phyloP scores from a whole-genome alignment of 371 early-diverging fungal genomes.

The Apophysomyces trapeziformis region DNA sequence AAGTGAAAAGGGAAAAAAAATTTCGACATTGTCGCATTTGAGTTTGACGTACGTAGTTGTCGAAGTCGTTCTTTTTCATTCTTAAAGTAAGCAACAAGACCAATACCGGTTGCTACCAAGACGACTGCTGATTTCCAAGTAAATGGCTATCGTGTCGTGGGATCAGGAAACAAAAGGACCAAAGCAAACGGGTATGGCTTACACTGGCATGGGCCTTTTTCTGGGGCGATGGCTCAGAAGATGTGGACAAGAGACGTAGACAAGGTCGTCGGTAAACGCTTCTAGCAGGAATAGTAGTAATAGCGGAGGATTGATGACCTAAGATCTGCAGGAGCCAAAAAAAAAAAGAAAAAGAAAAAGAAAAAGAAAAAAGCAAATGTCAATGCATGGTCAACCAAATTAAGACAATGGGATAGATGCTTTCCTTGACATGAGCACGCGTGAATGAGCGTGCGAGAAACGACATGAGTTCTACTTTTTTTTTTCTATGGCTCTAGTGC shows the following conservation, averaged over 20 bases:
- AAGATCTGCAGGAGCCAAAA: neutral
- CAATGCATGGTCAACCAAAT: neutral
- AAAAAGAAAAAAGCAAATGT: neutral
- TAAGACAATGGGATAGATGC: neutral
- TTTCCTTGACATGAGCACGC: neutral
- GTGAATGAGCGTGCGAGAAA: neutral
- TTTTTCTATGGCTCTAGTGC: no score
- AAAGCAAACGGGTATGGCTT: neutral
- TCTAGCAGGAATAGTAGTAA: neutral
- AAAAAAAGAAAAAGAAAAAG: neutral
- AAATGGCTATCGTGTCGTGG: conserved; percentile 35
- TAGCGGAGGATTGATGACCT: neutral
- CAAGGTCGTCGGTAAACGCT: neutral
- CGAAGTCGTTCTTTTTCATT: conserved; percentile 65
- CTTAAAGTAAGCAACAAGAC: conserved; percentile 64
- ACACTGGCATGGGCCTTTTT: neutral
- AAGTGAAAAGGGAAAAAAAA: conserved; percentile 4
- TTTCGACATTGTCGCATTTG: no score
- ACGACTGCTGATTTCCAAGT: conserved; percentile 53
- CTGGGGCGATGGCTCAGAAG: neutral
- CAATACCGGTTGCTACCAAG: conserved; percentile 65
- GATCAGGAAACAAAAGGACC: neutral
- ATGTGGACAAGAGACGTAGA: neutral
- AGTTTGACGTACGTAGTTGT: conserved; percentile 42
- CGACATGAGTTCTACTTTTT: neutral